phyloP scores from a whole-genome alignment of 352 stramenopile genomes.

The Blastocystis sp. region DNA sequence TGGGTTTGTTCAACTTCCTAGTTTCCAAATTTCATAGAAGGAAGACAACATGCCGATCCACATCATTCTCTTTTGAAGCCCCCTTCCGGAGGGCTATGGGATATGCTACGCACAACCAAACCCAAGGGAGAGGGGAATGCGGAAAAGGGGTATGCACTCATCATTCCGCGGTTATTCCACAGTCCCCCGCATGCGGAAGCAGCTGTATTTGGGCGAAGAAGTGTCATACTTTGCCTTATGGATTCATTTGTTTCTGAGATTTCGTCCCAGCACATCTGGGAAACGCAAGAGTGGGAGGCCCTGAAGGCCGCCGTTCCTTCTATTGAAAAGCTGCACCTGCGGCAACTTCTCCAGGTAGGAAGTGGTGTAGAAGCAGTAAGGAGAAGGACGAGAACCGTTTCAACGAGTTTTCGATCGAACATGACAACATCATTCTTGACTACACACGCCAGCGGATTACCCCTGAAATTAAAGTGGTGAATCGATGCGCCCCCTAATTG shows the following conservation, averaged over 20 bases:
- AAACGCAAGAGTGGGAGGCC: constrained; percentile 65
- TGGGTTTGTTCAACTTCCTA: background rate
- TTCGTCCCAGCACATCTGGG: constrained; percentile 65
- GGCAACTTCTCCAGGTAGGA: constrained; percentile 55
- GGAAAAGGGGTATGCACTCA: too few species aligned
- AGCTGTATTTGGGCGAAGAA: too few species aligned
- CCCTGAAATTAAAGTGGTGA: constrained; percentile 77
- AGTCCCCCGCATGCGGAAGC: too few species aligned
- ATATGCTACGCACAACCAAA: too few species aligned
- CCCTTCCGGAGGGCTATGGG: too few species aligned
- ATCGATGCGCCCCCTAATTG: constrained; percentile 1
- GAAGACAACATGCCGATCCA: too few species aligned
- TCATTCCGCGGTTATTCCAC: too few species aligned
- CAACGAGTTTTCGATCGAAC: constrained; percentile 55
- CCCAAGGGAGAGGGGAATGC: too few species aligned
- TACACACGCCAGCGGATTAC: constrained; percentile 83
- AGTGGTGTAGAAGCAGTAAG: background rate
- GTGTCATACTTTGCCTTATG: background rate
- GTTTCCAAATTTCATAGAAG: background rate
- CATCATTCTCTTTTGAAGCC: too few species aligned
- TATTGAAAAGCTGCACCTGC: constrained; percentile 58
- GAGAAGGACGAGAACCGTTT: constrained; percentile 69
- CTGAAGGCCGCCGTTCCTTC: constrained; percentile 37
- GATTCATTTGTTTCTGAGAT: constrained; percentile 66
- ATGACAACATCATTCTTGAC: constrained; percentile 79